Evolutionary conservation across 2,329 filamentous ascomycete genomes (phyloP).

Genomic region (Ophiocordyceps polyrhachis-furcata): DNA sequence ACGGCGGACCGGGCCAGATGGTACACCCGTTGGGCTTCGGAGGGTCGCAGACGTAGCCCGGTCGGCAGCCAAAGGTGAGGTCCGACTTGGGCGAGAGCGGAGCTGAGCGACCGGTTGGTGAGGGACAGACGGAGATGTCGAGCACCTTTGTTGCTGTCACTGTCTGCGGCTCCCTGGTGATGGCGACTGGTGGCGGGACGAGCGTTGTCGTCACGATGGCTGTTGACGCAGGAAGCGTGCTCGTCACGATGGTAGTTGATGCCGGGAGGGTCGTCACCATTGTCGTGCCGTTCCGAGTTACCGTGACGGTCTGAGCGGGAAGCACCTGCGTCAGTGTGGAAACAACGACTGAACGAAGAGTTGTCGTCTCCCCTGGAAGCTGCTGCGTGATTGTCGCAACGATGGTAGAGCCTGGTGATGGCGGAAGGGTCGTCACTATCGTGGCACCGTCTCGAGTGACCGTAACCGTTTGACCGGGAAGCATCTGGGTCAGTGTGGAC

Average conservation of each 20-base stretch:
- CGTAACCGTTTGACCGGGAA: background rate
- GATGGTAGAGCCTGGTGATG: background rate
- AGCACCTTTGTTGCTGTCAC: constrained; percentile 11
- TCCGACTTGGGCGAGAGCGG: constrained; percentile 18
- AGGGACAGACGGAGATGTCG: constrained; percentile 22
- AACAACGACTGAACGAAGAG: background rate
- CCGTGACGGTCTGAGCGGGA: constrained; percentile 3
- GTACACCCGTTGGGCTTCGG: constrained; percentile 29
- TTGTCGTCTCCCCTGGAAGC: background rate
- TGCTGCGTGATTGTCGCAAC: background rate
- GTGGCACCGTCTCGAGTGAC: background rate
- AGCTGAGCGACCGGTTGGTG: constrained; percentile 19
- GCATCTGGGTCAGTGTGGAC: background rate
- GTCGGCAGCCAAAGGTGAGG: constrained; percentile 32
- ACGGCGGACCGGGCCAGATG: constrained; percentile 29
- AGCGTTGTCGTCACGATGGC: background rate
- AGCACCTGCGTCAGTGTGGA: background rate
- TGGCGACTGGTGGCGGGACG: background rate
- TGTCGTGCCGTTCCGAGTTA: background rate
- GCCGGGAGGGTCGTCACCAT: constrained; percentile 3
- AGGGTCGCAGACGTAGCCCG: constrained; percentile 34
- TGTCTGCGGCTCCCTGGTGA: constrained; percentile 9
- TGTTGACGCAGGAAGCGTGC: constrained; percentile 3
- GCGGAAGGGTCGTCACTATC: background rate
- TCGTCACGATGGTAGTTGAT: constrained; percentile 12